phyloP scores from a whole-genome alignment of 176 grass and related monocot genomes.

The Eremochloa ophiuroides region DNA sequence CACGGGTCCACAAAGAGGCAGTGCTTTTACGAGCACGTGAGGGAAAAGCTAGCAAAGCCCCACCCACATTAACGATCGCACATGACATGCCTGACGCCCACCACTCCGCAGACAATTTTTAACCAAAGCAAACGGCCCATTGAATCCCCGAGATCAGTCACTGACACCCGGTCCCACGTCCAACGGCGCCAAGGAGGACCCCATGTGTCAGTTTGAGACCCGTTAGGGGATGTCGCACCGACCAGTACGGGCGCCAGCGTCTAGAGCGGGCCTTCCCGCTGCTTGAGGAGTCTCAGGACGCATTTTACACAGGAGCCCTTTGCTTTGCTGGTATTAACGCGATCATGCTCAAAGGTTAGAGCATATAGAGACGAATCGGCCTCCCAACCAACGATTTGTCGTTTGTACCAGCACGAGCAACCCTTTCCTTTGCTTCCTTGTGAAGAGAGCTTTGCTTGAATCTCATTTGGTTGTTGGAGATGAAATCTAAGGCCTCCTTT shows the following conservation, averaged over 20 bases:
- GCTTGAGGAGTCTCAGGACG: background rate
- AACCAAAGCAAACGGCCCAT: too few relatives aligned
- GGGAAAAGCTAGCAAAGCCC: constrained; percentile 14
- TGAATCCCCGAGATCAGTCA: background rate
- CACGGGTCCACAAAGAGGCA: background rate
- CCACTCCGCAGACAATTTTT: background rate
- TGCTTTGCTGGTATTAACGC: background rate
- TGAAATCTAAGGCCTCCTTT: background rate
- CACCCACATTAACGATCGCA: constrained; percentile 9
- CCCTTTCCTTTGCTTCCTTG: background rate
- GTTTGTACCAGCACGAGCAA: background rate
- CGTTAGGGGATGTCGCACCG: background rate
- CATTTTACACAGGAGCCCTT: background rate
- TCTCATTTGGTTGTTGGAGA: background rate
- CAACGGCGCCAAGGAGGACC: background rate
- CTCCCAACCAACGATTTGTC: constrained; percentile 24
- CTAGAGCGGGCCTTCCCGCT: background rate
- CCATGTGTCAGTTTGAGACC: background rate
- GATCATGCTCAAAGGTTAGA: too few relatives aligned
- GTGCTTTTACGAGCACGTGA: constrained; percentile 32
- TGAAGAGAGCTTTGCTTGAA: background rate
- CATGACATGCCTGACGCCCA: constrained; percentile 22
- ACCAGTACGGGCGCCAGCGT: background rate
- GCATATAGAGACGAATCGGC: background rate
- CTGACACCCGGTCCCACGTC: background rate